These are phyloP conservation scores for Kurtzmaniella quercitrusa DNA, from an alignment of 1,139 yeast genomes.

Conservation along the genomic window DNA sequence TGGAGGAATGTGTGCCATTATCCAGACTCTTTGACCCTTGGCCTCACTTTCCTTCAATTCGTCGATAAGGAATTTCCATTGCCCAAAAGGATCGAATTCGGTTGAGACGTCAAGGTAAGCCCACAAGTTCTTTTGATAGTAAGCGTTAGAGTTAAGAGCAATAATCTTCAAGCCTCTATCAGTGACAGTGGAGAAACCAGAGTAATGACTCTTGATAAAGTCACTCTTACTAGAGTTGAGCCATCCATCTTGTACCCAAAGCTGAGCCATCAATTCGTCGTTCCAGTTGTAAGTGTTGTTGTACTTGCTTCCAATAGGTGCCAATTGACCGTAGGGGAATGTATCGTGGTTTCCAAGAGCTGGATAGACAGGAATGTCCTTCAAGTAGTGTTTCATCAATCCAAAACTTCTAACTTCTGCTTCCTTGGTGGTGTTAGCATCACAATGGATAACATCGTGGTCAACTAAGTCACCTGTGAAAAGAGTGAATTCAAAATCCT, in stretches of 20 bases:
- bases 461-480: slow-evolving; percentile 73
- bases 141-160: slow-evolving; percentile 62
- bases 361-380: slow-evolving; percentile 56
- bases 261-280: slow-evolving; percentile 52
- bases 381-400: slow-evolving; percentile 52
- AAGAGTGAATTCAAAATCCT: slow-evolving; percentile 52
- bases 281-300: slow-evolving; percentile 54
- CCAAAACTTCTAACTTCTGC: slow-evolving; percentile 51
- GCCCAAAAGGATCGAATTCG: slow-evolving; percentile 61
- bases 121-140: slow-evolving; percentile 63
- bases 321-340: slow-evolving; percentile 69
- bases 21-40: slow-evolving; percentile 62
- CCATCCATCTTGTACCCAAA: slow-evolving; percentile 49
- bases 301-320: slow-evolving; percentile 40
- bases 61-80: slow-evolving; percentile 55
- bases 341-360: slow-evolving; percentile 72
- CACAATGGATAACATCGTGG: slow-evolving; percentile 47
- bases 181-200: slow-evolving; percentile 60
- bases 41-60: slow-evolving; percentile 58
- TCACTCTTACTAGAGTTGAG: slow-evolving; percentile 21
- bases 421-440: slow-evolving; percentile 44
- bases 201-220: slow-evolving; percentile 40
- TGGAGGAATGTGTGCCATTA: slow-evolving; percentile 65
- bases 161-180: slow-evolving; percentile 56
- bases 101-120: slow-evolving; percentile 50